These are phyloP conservation scores for Allium fistulosum DNA, from an alignment of 106 monocot genomes.

Conservation along the genomic window DNA sequence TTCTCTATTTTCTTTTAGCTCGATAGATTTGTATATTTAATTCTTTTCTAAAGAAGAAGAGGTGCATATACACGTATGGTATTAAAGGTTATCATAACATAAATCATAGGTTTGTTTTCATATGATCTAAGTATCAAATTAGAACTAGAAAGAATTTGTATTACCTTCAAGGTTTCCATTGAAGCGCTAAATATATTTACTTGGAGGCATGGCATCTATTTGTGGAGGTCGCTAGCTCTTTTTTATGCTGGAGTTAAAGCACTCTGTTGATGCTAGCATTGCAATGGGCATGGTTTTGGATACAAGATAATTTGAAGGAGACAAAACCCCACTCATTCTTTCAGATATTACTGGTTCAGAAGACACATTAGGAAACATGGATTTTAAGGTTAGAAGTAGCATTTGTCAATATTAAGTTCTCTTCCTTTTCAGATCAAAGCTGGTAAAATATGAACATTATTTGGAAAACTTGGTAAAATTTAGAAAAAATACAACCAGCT, in stretches of 20 bases:
- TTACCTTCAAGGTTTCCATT: too few species aligned
- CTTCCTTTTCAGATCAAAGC: background rate
- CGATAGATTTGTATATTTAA: too few species aligned
- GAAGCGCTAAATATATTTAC: constrained; percentile 1
- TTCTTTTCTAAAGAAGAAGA: too few species aligned
- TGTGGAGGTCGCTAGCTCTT: constrained; percentile 96
- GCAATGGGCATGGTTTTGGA: constrained; percentile 98
- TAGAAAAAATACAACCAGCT: background rate
- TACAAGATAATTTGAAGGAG: constrained; percentile 91
- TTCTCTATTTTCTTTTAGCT: too few species aligned
- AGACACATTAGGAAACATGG: constrained; percentile 99
- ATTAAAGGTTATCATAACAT: too few species aligned
- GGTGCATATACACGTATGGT: too few species aligned
- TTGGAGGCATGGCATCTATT: constrained; percentile 90
- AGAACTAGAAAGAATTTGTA: too few species aligned
- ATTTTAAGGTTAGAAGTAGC: constrained; percentile 60
- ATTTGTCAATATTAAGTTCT: background rate
- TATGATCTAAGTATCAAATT: too few species aligned
- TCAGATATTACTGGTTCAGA: constrained; percentile 94
- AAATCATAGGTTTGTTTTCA: too few species aligned
- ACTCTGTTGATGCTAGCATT: constrained; percentile 83
- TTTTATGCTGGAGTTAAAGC: constrained; percentile 86
- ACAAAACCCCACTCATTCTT: constrained; percentile 85
- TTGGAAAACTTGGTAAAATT: background rate
- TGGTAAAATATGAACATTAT: background rate